These are phyloP conservation scores for Thelonectria olida DNA, from an alignment of 2,329 filamentous ascomycete genomes.

Conservation along the genomic window DNA sequence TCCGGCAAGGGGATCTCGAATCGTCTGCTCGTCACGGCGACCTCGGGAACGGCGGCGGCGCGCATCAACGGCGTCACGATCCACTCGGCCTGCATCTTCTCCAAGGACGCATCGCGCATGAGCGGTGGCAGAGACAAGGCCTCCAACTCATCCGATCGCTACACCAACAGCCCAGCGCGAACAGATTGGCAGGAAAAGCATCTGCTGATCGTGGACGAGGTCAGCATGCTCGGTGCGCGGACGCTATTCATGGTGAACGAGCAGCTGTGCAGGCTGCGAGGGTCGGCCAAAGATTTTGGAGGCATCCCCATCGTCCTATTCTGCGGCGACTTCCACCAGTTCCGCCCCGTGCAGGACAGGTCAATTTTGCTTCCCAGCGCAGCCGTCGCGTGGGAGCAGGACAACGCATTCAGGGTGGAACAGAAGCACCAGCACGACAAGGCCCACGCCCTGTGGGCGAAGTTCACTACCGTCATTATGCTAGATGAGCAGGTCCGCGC, in stretches of 20 bases:
- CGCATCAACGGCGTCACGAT: slow-evolving; percentile 22
- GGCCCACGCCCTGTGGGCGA: neutral
- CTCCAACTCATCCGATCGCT: neutral
- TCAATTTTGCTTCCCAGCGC: neutral
- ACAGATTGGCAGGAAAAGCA: neutral
- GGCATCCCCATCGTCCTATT: neutral
- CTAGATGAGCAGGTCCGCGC: neutral
- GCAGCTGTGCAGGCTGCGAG: neutral
- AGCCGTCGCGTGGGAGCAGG: neutral
- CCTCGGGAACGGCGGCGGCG: slow-evolving; percentile 12
- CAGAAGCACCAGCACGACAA: neutral
- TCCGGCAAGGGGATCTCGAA: neutral
- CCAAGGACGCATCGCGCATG: slow-evolving; percentile 10
- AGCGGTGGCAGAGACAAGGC: neutral
- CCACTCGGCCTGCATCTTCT: slow-evolving; percentile 20
- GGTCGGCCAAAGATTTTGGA: neutral
- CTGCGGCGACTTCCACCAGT: neutral
- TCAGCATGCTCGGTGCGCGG: neutral
- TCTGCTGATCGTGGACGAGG: neutral
- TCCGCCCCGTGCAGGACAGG: neutral
- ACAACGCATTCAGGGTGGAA: neutral
- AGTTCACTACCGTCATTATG: neutral
- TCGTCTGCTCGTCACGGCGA: slow-evolving; percentile 3
- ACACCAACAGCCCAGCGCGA: neutral
- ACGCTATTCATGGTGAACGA: neutral